phyloP scores from a whole-genome alignment of 2,329 filamentous ascomycete species.

The Hymenoscyphus albidus region DNA sequence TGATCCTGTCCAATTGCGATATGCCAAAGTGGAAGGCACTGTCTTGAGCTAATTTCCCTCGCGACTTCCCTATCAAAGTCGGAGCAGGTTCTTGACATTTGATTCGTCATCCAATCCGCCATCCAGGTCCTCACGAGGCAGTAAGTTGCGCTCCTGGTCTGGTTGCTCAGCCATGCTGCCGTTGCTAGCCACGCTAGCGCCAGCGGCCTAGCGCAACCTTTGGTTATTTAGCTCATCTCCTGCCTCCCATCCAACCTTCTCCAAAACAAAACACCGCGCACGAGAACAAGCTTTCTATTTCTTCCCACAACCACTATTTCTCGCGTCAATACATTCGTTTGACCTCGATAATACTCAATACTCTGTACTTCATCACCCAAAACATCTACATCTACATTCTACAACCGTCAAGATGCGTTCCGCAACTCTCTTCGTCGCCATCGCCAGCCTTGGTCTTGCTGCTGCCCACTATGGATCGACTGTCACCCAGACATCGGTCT shows the following conservation, averaged over 20 bases:
- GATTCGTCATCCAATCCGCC: not conserved
- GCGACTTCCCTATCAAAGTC: not conserved
- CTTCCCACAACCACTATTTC: not conserved
- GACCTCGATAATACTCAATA: not conserved
- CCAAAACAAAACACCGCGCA: not conserved
- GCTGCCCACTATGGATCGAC: conserved; percentile 4
- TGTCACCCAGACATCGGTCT: not conserved
- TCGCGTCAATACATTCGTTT: conserved; percentile 5
- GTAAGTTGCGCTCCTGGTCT: not conserved
- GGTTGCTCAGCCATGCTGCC: not conserved
- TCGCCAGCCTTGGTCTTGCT: conserved; percentile 1
- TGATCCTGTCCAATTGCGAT: not conserved
- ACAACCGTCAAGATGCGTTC: conserved; percentile 2
- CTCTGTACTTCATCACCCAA: not conserved
- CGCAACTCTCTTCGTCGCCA: not conserved
- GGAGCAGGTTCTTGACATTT: not conserved
- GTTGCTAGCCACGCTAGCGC: not conserved
- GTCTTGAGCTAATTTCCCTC: not conserved
- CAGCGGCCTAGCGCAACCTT: not conserved
- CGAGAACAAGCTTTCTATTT: not conserved
- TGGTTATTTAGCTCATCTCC: not conserved
- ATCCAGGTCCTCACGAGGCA: not conserved
- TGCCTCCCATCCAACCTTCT: not conserved
- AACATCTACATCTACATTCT: not conserved
- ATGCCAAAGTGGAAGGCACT: not conserved